Percentiles rank a stretch among this genome's conserved stretches.
Evolutionary conservation across 1,284 basidiomycete species (phyloP).

Genomic region (Agroathelia rolfsii): DNA sequence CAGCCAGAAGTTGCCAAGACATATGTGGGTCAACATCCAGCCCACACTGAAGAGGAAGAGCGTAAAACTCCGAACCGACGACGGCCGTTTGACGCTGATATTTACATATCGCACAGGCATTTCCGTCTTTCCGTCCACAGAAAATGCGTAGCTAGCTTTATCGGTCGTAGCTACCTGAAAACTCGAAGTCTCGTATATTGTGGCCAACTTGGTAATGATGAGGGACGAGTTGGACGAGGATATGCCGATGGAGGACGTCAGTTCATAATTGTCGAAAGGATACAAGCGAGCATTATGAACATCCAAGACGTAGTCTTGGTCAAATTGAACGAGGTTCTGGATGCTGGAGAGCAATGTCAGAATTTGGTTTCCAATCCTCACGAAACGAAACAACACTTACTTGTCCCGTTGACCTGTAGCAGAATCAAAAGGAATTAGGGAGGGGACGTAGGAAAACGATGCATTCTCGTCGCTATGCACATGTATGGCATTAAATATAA

Average conservation of each 20-base stretch:
- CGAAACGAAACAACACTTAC: conserved; percentile 18
- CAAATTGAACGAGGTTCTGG: conserved; percentile 46
- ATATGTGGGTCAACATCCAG: conserved; percentile 46
- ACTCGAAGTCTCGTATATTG: conserved; percentile 35
- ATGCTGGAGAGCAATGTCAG: conserved; percentile 25
- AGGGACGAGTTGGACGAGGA: conserved; percentile 26
- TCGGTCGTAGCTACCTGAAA: conserved; percentile 36
- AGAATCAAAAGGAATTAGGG: conserved; percentile 30
- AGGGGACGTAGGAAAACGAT: conserved; percentile 35
- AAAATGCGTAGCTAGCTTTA: conserved; percentile 25
- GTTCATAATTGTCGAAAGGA: conserved; percentile 46
- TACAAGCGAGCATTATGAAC: conserved; percentile 44
- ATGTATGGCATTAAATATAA: conserved; percentile 2
- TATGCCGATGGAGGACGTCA: conserved; percentile 36
- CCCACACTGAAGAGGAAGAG: conserved; percentile 36
- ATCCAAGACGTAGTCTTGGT: conserved; percentile 48
- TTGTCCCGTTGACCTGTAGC: conserved; percentile 30
- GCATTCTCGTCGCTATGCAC: conserved; percentile 23
- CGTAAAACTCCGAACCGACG: conserved; percentile 32
- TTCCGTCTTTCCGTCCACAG: conserved; percentile 17
- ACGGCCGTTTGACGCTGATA: conserved; percentile 33
- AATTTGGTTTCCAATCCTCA: too few relatives aligned
- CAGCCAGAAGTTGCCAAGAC: conserved; percentile 34
- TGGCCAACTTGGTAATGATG: conserved; percentile 33
- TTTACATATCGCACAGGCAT: conserved; percentile 33